Percentiles rank a stretch among this genome's conserved stretches.
These are phyloP conservation scores for Myrica gale DNA, from an alignment of 306 rosid genomes.

Conservation along the genomic window DNA sequence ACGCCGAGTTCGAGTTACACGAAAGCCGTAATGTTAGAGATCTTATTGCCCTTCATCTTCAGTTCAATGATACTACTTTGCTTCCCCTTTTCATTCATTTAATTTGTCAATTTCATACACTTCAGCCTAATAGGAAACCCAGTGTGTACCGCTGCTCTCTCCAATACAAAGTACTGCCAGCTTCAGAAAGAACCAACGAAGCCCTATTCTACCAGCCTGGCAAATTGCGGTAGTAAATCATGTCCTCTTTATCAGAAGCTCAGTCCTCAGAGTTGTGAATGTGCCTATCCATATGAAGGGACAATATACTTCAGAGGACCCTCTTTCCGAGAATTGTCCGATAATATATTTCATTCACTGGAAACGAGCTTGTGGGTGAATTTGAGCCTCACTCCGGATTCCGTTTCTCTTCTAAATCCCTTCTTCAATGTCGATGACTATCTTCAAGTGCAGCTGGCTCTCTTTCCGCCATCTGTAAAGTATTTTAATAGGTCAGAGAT, in stretches of 20 bases:
- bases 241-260: slow-evolving; percentile 62
- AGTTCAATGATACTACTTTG: background rate
- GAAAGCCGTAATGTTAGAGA: slow-evolving; percentile 63
- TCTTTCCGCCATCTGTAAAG: slow-evolving; percentile 67
- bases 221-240: slow-evolving; percentile 49
- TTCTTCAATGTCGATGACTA: slow-evolving; percentile 73
- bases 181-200: slow-evolving; percentile 43
- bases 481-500: slow-evolving; percentile 70
- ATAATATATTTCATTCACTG: slow-evolving; percentile 53
- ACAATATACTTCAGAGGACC: slow-evolving; percentile 79
- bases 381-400: slow-evolving; percentile 69
- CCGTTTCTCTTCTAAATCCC: slow-evolving; percentile 71
- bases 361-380: slow-evolving; percentile 70
- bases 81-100: background rate
- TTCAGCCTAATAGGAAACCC: slow-evolving; percentile 86
- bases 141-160: slow-evolving; percentile 46
- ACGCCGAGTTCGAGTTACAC: slow-evolving; percentile 49
- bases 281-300: slow-evolving; percentile 84
- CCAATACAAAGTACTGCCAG: slow-evolving; percentile 55
- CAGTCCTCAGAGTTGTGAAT: slow-evolving; percentile 88
- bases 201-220: slow-evolving; percentile 70
- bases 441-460: slow-evolving; percentile 74
- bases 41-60: slow-evolving; percentile 4
- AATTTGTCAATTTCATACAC: slow-evolving; percentile 27
- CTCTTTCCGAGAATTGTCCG: slow-evolving; percentile 64